Evolutionary conservation across 2,329 filamentous ascomycete species (phyloP), one percentile per base, ranked within the genome.

Genomic region (Albophoma yamanashiensis): DNA sequence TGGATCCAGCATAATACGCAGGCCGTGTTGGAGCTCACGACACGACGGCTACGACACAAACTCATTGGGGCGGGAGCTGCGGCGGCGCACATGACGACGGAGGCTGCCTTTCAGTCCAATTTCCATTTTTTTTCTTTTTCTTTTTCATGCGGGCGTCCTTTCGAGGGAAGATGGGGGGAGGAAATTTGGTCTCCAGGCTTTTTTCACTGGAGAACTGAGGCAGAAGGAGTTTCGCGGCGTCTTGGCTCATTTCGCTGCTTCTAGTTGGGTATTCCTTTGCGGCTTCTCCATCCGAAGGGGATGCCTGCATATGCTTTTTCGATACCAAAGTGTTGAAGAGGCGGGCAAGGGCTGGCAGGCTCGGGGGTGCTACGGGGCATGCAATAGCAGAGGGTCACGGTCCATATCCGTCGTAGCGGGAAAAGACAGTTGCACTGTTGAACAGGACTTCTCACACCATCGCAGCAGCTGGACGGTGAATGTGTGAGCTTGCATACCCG

Each of bases 11-110:
- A 31, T 43, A 42, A 57, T 42, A 43, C 36, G 55, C 36, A 11
- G 40, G 8, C 25, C 22, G 38, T 42, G 38, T 20, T 53, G 50
- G 50, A 53, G 57, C 25, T 55, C 59, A 38, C n/a, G 39, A 38
- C 40, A 60, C 58, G 58, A 62, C 57, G 57, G 56, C 60, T 57
- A 61, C 57, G 60, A 65, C 55, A 31, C 43, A 55, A 36, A 2
- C 36, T 53, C 45, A 40, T 58, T 14, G 47, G 59, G 47, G 39
- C 42, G 53, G 25, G 45, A 31, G 17, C n/a, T 22, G 39, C 52
- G n/a, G 34, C 17, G 40, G 53, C 58, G 25, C 52, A 56, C 50
- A 34, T 45, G 22, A 55, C 53, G 27, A 55, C 39, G 27, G 47
- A 55, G 39, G 50, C 58, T 34, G 38, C 38, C 7, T 59, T 42